These are phyloP conservation scores for Aureobasidium sp. DNA, from an alignment of 2,329 filamentous ascomycete genomes.

Conservation along the genomic window DNA sequence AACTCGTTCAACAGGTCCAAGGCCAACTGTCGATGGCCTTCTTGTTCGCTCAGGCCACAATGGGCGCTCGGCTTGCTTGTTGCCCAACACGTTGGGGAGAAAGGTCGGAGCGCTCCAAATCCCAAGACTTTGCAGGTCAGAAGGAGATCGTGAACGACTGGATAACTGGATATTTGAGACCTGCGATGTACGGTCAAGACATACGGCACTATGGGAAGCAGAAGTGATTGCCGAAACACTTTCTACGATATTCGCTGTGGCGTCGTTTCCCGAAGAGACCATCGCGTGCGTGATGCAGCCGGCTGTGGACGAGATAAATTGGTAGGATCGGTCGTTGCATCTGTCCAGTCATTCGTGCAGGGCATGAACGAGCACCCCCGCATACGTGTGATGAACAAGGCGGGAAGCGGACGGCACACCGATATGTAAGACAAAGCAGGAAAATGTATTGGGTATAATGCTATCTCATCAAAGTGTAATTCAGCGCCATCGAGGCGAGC, in stretches of 20 bases:
- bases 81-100: not conserved
- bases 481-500: not conserved
- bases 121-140: not conserved
- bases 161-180: not conserved
- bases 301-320: not conserved
- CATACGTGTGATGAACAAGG: not conserved
- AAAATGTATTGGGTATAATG: slow-evolving; percentile 13
- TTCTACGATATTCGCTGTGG: not conserved
- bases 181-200: not conserved
- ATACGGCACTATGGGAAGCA: not conserved
- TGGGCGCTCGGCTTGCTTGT: not conserved
- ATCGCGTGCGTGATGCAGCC: slow-evolving; percentile 11
- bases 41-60: not conserved
- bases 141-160: not conserved
- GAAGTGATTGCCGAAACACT: not conserved
- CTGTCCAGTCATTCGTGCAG: not conserved
- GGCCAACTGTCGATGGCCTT: not conserved
- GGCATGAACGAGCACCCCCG: not conserved
- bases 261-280: not conserved
- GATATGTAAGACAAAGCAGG: not conserved
- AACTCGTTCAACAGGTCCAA: not conserved
- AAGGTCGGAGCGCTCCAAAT: not conserved
- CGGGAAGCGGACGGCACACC: not conserved
- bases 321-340: not conserved
- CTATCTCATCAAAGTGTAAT: slow-evolving; percentile 4